A percentile compares a stretch with the other conserved stretches of the same genome.
phyloP scores from a whole-genome alignment of 1,139 yeast genomes.

The Williopsis jadinii region DNA sequence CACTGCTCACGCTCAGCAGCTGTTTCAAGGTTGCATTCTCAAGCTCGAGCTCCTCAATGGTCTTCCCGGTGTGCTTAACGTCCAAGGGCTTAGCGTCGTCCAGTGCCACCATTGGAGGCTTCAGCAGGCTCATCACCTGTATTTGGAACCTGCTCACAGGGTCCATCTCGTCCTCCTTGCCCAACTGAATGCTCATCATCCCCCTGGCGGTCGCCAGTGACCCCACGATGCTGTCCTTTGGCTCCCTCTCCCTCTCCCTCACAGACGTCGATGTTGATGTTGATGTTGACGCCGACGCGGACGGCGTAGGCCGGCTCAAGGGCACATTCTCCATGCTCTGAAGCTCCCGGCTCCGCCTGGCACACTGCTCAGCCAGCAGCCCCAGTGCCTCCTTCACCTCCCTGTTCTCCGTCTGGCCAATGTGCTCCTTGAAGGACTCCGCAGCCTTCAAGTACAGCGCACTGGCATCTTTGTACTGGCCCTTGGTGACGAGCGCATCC shows the following conservation, averaged over 20 bases:
- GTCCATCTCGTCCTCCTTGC: conserved; percentile 9
- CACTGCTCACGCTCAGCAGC: conserved; percentile 14
- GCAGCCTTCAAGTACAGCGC: conserved; percentile 14
- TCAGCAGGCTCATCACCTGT: conserved; percentile 15
- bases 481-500: conserved; percentile 11
- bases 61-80: conserved; percentile 11
- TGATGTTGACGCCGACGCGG: background rate
- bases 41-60: conserved; percentile 19
- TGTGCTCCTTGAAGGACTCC: conserved; percentile 7
- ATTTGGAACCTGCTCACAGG: conserved; percentile 18
- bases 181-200: conserved; percentile 3
- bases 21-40: conserved; percentile 19
- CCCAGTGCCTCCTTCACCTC: conserved; percentile 18
- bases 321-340: conserved; percentile 2
- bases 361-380: conserved; percentile 13
- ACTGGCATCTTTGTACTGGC: conserved; percentile 17
- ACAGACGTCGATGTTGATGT: background rate
- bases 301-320: background rate
- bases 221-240: conserved; percentile 1
- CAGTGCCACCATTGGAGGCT: conserved; percentile 11
- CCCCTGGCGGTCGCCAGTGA: conserved; percentile 8
- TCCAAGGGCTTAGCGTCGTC: background rate
- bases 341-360: conserved; percentile 14
- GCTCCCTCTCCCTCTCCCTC: background rate
- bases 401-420: conserved; percentile 7